Evolutionary conservation across 768 basidiomycete species (phyloP), one percentile per base, ranked within the genome.

Genomic region (Termitomyces sp.): DNA sequence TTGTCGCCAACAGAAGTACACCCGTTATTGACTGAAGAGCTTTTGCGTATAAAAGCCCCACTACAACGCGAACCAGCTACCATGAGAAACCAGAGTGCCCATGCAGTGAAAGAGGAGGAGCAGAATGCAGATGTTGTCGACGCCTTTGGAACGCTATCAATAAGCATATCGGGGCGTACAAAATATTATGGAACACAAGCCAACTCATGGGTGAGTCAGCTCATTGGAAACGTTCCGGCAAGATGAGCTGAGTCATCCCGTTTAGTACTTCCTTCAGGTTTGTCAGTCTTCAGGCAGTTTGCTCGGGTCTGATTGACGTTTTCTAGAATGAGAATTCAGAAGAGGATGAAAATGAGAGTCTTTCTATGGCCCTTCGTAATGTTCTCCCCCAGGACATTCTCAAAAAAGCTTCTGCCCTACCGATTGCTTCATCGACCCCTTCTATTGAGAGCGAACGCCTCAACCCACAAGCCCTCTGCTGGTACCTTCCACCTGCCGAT

Each of bases 181-280:
- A 91, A 88, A 68, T 92, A 89, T 68, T 91, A 82, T 65, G 89
- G 90, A 11, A 86, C 86, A 37, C 88, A 81, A 29, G 90, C 90
- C 25, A 90, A 86, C 64, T 91, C 90, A 12, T 90, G 84, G 84
- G 90, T 91, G 68, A 63, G 85, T 71, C 60, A 29, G 5, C 40
- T 40, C 61, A 56, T 61, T 51, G 36, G 61, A 60, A 66, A 49
- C 51, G 31, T 31, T 59, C 40, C 34, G 43, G 36, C 34, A 46
- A 17, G 56, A 46, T 54, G 60, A 69, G 36, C 63, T 57, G 63
- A 61, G 53, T 34, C 42, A n/a, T 51, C 60, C 58, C 57, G 63
- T 43, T 36, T 37, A 92, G 90, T 86, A 89, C 66, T 92, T 90
- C 72, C 77, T 91, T 45, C 87, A 90, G 81, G 90, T 69, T 20